Evolutionary conservation across 805 yeast species (phyloP), one percentile per base, ranked within the genome.

Genomic region (Saturnispora mendoncae): DNA sequence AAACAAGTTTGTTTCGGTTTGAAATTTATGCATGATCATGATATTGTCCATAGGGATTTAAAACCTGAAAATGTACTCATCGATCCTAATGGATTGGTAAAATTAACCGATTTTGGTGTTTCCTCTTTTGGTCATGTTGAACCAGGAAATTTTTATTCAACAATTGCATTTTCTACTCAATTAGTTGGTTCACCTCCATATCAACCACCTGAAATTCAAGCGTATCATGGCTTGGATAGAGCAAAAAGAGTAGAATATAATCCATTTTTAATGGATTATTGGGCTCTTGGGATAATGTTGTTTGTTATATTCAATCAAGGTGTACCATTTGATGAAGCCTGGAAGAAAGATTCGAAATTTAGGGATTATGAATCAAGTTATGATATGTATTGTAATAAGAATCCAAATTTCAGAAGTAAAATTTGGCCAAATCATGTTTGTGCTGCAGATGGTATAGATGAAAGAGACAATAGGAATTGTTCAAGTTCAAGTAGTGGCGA

Each of bases 41-140:
- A 88, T 62, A 83, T 90, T 53, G 96, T 88, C 15, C 97, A 90
- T 60, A 72, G 97, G 44, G 98, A 90, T 60, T 69, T 90, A 55
- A 90, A 90, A 64, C 97, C 97, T 6, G 98, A 90, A 58, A 90
- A 90, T 61, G 68, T 90, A 36, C 68, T 90, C 34, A 80, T 85
- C 51, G 65, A 84, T 28, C 61, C 68, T 17, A 58, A 63, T 14
- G 78, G 73, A 9, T 67, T 69, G 21, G 71, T 80, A 45, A 80
- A 92, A 27, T 69, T 90, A 49, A 95, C 97, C 1, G 98, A 90
- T 64, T 90, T 90, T 61, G 98, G 98, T 40, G 92, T 90, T 48
- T 74, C 84, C 34, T 83, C 76, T 41, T 79, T 75, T 60, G 84
- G 80, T 18, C 80, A 78, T 56, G 72, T 63, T 41, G 66, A 61